phyloP scores from a whole-genome alignment of 345 rosid species.

The Boechera stricta region DNA sequence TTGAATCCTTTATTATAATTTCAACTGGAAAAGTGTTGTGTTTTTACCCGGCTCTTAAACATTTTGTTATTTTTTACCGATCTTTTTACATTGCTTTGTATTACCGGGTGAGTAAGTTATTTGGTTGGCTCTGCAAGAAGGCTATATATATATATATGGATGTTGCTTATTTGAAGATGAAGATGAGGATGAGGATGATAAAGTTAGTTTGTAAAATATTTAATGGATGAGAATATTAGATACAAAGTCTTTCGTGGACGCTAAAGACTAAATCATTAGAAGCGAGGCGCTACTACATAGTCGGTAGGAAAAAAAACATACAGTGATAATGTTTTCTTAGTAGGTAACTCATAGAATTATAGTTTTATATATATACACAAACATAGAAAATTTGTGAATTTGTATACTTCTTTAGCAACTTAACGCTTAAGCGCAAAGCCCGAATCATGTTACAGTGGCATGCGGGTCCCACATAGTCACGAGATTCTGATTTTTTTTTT shows the following conservation, averaged over 20 bases:
- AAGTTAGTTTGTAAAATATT: not conserved
- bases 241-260: not conserved
- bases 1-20: not conserved
- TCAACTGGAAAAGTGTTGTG: not conserved
- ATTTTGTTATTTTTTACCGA: not conserved
- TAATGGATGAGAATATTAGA: not conserved
- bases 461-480: conserved; percentile 38
- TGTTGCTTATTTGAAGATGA: not conserved
- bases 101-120: not conserved
- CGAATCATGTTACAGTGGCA: conserved; percentile 26
- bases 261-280: not conserved
- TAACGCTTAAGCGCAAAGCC: conserved; percentile 38
- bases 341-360: not conserved
- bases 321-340: not conserved
- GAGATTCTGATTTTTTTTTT: conserved; percentile 25
- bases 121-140: conserved; percentile 24
- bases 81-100: not conserved
- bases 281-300: not conserved
- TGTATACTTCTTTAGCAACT: conserved; percentile 10
- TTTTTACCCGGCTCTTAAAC: not conserved
- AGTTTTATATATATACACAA: not conserved
- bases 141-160: not conserved
- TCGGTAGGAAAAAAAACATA: not conserved
- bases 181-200: not conserved
- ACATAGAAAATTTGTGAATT: conserved; percentile 4